A percentile compares a stretch with the other conserved stretches of the same genome.
Conservation (phyloP, 2,329 filamentous ascomycete genomes). For the Coniochaeta hoffmannii region DNA sequence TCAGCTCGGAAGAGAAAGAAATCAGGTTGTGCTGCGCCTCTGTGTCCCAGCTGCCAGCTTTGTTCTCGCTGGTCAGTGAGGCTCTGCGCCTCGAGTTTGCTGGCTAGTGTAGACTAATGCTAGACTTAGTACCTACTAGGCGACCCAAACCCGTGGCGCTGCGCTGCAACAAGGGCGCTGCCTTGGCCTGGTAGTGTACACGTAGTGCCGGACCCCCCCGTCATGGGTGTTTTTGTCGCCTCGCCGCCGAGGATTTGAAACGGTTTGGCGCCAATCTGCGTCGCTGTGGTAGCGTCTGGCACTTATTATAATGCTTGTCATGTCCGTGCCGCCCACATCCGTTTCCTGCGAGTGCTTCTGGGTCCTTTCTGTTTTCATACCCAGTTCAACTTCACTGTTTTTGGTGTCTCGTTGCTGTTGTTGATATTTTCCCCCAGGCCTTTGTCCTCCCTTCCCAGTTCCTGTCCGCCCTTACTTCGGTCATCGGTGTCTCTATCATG, state of each 20-base stretch:
- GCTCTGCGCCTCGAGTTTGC: no score
- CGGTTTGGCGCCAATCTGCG: neutral
- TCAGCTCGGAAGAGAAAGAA: no score
- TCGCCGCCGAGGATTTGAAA: slow-evolving; percentile 1
- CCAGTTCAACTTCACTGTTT: neutral
- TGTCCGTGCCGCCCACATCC: neutral
- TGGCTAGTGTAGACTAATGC: no score
- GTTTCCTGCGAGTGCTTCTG: neutral
- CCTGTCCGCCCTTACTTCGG: neutral
- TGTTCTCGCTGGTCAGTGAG: no score
- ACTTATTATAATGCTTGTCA: neutral
- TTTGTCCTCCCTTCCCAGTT: neutral
- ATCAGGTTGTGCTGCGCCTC: no score
- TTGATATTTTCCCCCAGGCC: neutral
- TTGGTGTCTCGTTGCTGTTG: neutral
- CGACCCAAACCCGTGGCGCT: no score
- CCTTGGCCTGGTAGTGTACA: no score
- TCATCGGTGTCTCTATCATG: neutral
- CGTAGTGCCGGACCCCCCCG: no score
- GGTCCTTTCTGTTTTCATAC: neutral
- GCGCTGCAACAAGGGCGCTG: no score
- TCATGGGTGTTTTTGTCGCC: neutral
- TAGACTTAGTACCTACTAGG: no score
- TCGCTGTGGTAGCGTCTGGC: neutral
- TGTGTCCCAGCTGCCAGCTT: no score